Evolutionary conservation across 2,329 filamentous ascomycete species (phyloP).

Genomic region (Atkinsonella texensis): DNA sequence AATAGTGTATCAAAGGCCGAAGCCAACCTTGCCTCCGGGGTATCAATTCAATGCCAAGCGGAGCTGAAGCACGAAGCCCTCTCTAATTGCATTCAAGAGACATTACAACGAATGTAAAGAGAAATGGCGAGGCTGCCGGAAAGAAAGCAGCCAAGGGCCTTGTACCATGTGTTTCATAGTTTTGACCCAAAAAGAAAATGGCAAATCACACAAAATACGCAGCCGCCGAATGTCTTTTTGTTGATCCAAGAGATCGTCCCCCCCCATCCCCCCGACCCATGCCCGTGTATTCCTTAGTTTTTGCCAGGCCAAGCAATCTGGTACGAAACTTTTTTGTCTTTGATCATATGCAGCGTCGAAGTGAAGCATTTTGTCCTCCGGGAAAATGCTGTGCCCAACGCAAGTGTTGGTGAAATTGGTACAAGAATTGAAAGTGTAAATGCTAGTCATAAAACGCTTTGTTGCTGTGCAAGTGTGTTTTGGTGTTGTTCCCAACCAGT

Average conservation of each 20-base stretch:
- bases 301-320: conserved; percentile 2
- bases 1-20: background rate
- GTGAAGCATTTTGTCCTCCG: conserved; percentile 11
- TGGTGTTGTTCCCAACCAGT: conserved; percentile 17
- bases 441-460: conserved; percentile 26
- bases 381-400: conserved; percentile 15
- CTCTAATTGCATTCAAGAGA: conserved; percentile 24
- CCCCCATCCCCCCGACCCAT: too few relatives aligned
- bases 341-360: conserved; percentile 19
- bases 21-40: background rate
- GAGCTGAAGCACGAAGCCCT: conserved; percentile 15
- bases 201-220: conserved; percentile 13
- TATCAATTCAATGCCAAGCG: background rate
- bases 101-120: conserved; percentile 43
- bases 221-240: conserved; percentile 14
- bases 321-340: conserved; percentile 10
- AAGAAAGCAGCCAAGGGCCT: background rate
- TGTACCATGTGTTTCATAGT: background rate
- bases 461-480: conserved; percentile 22
- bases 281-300: conserved; percentile 4
- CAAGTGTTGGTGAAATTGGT: conserved; percentile 27
- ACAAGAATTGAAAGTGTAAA: conserved; percentile 32
- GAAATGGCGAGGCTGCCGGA: background rate
- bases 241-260: background rate
- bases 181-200: background rate